phyloP scores from a whole-genome alignment of 129 eudicot genomes.

The Apium graveolens region DNA sequence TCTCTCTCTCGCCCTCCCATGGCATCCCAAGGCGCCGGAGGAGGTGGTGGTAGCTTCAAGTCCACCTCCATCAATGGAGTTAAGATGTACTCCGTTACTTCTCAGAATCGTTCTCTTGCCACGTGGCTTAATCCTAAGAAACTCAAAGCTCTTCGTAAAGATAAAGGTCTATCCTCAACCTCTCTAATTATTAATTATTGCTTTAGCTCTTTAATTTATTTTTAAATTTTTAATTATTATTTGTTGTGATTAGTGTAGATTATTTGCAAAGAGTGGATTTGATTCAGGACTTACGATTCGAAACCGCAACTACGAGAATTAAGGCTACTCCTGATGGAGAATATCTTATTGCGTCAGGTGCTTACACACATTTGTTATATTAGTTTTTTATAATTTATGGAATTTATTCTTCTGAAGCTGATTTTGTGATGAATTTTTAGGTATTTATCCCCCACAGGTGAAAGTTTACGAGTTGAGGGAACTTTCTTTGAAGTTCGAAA shows the following conservation, averaged over 20 bases:
- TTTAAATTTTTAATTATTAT: neutral
- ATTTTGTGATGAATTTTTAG: constrained; percentile 25
- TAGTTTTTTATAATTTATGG: neutral
- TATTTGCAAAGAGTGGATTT: constrained; percentile 76
- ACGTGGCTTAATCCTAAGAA: constrained; percentile 87
- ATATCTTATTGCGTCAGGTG: constrained; percentile 94
- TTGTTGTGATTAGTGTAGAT: constrained; percentile 29
- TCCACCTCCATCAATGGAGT: constrained; percentile 89
- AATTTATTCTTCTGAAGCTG: neutral
- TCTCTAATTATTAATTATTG: neutral
- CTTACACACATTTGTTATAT: constrained; percentile 12
- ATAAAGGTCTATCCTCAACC: constrained; percentile 38
- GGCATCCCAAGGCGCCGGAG: constrained; percentile 67
- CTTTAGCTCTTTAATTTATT: neutral
- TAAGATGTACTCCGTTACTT: constrained; percentile 66
- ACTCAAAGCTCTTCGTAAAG: constrained; percentile 67
- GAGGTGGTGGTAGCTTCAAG: constrained; percentile 63
- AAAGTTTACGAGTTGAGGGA: constrained; percentile 87
- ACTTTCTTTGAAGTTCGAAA: constrained; percentile 76
- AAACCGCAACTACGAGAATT: constrained; percentile 80
- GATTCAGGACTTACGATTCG: constrained; percentile 89
- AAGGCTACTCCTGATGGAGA: constrained; percentile 91
- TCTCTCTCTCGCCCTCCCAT: constrained; percentile 15
- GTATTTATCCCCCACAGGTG: constrained; percentile 94
- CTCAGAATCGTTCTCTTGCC: constrained; percentile 57